phyloP scores from a whole-genome alignment of 2,329 filamentous ascomycete species.

The Fusarium stilboides region DNA sequence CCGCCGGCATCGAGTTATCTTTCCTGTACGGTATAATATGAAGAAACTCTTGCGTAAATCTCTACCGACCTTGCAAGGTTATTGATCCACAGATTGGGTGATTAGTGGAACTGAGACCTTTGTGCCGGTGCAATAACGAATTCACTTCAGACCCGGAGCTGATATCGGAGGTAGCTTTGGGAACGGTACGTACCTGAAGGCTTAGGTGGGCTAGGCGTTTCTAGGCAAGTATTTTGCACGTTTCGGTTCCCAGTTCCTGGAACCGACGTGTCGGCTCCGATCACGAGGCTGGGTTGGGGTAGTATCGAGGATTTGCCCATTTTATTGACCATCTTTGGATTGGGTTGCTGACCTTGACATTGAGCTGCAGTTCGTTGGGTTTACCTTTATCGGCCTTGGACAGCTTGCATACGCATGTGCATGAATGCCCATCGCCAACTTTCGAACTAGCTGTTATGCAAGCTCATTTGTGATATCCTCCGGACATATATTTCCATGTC shows the following conservation, averaged over 20 bases:
- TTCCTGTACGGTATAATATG: neutral
- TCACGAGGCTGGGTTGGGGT: neutral
- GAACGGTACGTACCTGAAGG: neutral
- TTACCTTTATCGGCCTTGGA: neutral
- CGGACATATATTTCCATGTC: conserved; percentile 43
- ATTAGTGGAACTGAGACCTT: neutral
- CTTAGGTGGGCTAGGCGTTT: conserved; percentile 11
- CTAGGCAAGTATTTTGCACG: conserved; percentile 26
- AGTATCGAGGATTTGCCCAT: neutral
- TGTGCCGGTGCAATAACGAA: neutral
- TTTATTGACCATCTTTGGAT: neutral
- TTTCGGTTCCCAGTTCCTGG: conserved; percentile 5
- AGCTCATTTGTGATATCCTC: conserved; percentile 1
- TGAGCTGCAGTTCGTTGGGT: conserved; percentile 12
- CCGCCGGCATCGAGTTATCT: neutral
- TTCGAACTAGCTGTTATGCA: conserved; percentile 14
- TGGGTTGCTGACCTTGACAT: neutral
- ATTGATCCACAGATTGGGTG: neutral
- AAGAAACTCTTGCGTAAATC: neutral
- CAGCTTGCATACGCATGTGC: neutral
- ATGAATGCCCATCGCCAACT: neutral
- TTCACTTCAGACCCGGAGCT: conserved; percentile 1
- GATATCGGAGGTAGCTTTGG: conserved; percentile 4
- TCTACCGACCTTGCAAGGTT: neutral
- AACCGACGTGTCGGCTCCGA: conserved; percentile 38